A percentile compares a stretch with the other conserved stretches of the same genome.
Evolutionary conservation across 352 stramenopile species (phyloP).

Genomic region (Phytophthora rubi): DNA sequence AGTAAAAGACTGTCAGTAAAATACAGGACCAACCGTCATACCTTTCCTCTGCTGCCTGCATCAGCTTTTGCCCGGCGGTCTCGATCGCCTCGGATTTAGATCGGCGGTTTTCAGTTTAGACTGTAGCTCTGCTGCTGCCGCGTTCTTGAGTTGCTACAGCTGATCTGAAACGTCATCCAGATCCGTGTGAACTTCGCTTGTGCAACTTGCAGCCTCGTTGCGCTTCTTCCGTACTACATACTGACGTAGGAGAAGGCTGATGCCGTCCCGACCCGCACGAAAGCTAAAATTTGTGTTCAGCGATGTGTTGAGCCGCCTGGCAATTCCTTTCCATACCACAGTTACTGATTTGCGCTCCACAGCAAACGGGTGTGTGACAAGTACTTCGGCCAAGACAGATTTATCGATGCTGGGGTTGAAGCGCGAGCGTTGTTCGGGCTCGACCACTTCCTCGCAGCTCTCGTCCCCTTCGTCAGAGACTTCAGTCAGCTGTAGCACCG

Average conservation of each 20-base stretch:
- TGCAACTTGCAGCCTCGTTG: neutral
- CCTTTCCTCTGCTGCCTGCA: slow-evolving; percentile 2
- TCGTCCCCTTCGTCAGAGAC: neutral
- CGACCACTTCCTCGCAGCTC: neutral
- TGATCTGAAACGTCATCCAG: neutral
- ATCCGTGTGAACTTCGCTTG: neutral
- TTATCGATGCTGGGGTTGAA: neutral
- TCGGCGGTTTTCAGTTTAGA: neutral
- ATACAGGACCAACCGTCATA: neutral
- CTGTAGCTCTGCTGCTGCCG: neutral
- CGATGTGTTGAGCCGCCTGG: neutral
- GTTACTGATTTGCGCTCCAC: neutral
- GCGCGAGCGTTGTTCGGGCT: neutral
- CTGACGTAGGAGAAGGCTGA: neutral
- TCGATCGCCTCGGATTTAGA: neutral
- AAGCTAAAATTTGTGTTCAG: neutral
- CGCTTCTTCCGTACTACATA: neutral
- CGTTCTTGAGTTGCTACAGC: neutral
- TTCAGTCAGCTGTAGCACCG: neutral
- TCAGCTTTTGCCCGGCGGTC: neutral
- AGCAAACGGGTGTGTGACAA: neutral
- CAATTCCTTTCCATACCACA: neutral
- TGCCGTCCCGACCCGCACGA: neutral
- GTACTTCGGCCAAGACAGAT: neutral
- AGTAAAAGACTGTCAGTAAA: too few species aligned